Conservation (phyloP, 2,329 filamentous ascomycete species). For the Alternaria novae-zelandiae region DNA sequence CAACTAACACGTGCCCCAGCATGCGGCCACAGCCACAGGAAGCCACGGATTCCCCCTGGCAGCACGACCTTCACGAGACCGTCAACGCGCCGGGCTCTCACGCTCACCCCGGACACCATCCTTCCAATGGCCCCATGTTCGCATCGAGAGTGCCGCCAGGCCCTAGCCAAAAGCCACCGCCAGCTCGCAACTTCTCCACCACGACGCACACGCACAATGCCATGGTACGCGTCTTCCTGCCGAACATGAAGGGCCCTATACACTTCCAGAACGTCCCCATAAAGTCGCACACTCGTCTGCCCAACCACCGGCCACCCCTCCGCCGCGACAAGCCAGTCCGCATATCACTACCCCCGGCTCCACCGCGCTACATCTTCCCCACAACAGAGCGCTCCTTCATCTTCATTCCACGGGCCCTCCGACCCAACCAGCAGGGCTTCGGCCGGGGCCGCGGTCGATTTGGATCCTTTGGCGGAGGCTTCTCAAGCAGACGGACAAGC, state of each 20-base stretch:
- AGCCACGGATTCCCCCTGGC: conserved; percentile 78
- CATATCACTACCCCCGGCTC: conserved; percentile 81
- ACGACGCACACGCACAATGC: conserved; percentile 85
- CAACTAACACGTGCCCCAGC: conserved; percentile 46
- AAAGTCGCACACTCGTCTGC: conserved; percentile 91
- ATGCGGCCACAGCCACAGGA: conserved; percentile 52
- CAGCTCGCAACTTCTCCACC: conserved; percentile 68
- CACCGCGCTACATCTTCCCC: conserved; percentile 89
- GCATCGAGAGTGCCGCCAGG: conserved; percentile 28
- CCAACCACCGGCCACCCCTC: conserved; percentile 91
- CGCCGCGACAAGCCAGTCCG: conserved; percentile 96
- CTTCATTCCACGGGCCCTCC: conserved; percentile 92
- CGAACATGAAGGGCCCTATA: conserved; percentile 74
- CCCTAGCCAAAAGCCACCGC: conserved; percentile 41
- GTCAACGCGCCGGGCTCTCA: conserved; percentile 52
- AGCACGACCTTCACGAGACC: conserved; percentile 90
- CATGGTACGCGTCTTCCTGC: conserved; percentile 81
- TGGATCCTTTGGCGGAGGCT: conserved; percentile 65
- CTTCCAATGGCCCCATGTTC: conserved; percentile 25
- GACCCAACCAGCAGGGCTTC: conserved; percentile 87
- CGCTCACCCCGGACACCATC: conserved; percentile 23
- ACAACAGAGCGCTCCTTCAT: conserved; percentile 92
- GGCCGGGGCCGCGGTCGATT: conserved; percentile 73
- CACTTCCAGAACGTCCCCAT: conserved; percentile 78
- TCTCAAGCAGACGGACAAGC: conserved; percentile 80